These are phyloP conservation scores for Rostrohypoxylon terebratum DNA, from an alignment of 495 filamentous ascomycete genomes.

Conservation along the genomic window DNA sequence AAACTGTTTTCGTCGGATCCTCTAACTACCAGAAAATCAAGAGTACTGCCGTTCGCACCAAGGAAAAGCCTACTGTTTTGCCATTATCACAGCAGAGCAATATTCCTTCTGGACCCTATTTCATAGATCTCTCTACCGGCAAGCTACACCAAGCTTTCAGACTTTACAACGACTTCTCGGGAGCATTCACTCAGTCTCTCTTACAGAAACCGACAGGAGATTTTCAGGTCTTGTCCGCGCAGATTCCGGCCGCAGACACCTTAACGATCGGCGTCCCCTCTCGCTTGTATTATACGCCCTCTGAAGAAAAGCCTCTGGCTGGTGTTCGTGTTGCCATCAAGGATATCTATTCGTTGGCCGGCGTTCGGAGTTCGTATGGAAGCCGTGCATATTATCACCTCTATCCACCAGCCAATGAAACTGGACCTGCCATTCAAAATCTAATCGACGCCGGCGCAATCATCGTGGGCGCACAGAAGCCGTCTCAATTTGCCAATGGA, in stretches of 20 bases:
- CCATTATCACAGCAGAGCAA: too few species aligned
- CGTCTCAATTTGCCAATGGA: neutral
- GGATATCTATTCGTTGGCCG: neutral
- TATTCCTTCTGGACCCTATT: too few species aligned
- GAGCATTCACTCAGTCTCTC: too few species aligned
- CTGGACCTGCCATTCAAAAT: neutral
- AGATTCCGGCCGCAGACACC: neutral
- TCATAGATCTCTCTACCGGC: too few species aligned
- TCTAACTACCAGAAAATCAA: too few species aligned
- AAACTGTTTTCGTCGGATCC: too few species aligned
- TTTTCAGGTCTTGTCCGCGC: too few species aligned
- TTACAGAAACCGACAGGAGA: too few species aligned
- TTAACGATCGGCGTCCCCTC: neutral
- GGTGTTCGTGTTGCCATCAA: neutral
- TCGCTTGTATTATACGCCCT: neutral
- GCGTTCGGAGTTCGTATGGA: neutral
- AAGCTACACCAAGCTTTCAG: too few species aligned
- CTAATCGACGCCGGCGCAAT: neutral
- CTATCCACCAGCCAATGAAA: neutral
- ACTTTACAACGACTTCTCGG: too few species aligned
- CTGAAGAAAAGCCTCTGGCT: neutral
- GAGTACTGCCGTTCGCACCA: too few species aligned
- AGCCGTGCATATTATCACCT: neutral
- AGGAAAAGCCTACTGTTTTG: too few species aligned
- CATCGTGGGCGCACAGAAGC: neutral